phyloP scores from a whole-genome alignment of 768 basidiomycete species.

The Lactifluus subvellereus region DNA sequence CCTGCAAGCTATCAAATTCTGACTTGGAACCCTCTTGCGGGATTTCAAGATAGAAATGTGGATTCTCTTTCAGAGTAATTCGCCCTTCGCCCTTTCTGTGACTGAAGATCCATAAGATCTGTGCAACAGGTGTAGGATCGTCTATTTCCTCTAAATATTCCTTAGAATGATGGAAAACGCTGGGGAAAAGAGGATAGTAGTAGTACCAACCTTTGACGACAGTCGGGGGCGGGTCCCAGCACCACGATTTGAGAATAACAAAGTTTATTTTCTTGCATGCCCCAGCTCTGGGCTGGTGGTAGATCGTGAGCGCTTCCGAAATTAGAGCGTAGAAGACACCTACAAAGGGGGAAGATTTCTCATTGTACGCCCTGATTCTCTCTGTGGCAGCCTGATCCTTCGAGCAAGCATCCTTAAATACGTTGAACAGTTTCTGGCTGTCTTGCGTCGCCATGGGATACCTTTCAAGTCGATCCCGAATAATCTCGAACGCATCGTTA shows the following conservation, averaged over 20 bases:
- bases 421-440: background rate
- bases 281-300: background rate
- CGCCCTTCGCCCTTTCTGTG: background rate
- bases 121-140: background rate
- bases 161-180: background rate
- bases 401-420: background rate
- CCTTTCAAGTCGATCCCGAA: background rate
- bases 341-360: background rate
- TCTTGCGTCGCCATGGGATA: background rate
- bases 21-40: background rate
- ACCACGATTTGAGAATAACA: background rate
- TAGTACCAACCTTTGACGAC: background rate
- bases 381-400: background rate
- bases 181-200: background rate
- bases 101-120: background rate
- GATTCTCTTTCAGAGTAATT: background rate
- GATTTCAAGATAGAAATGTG: background rate
- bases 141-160: background rate
- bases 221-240: no score
- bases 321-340: background rate
- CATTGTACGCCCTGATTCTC: background rate
- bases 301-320: background rate
- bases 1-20: background rate
- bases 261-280: background rate
- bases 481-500: background rate